Evolutionary conservation across 768 basidiomycete genomes (phyloP), one percentile per base, ranked within the genome.

Genomic region (Auricularia heimuer): DNA sequence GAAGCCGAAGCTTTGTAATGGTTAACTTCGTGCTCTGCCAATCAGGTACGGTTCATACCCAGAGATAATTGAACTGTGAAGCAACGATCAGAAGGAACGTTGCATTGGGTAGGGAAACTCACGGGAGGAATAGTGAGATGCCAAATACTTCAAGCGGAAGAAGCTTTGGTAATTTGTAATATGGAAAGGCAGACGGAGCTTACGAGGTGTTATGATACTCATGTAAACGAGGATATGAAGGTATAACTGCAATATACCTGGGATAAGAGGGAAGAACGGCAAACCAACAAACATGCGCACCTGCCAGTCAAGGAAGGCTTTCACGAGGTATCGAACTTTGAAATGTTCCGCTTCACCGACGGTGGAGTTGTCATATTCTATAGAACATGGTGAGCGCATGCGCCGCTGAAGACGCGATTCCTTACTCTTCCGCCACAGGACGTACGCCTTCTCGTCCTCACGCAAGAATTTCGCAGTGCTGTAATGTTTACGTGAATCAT

Each of bases 61-160:
- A 29, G 78, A 77, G 72, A 88, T 87, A 51, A 87, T 87, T 3
- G 85, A 83, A 54, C 86, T 87, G 61, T 21, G 14, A 10, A 58
- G 34, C 39, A 34, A 42, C 44, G 61, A 10, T 36, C 34, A 62
- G 11, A 45, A 62, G 21, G 29, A 36, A 33, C 4, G 68, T 8
- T 67, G n/a, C 45, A 10, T 58, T 44, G 42, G 36, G 18, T 42
- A 4, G n/a, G n/a, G 45, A 7, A 24, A 79, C 87, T 69, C 71
- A 88, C 84, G 86, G 86, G 36, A 88, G 74, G 77, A 89, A 89
- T 33, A 88, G 75, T 0, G 87, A 86, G 60, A 87, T 87, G 2
- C 87, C 87, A 68, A 85, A 87, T 2, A 87, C 87, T 88, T 47
- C 24, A 14, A 7, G 34, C n/a, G 8, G 36, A 12, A 16, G 8